Percentiles rank a stretch among this genome's conserved stretches.
Conservation (phyloP, 1,139 yeast species). For the Schwanniomyces etchellsii region DNA sequence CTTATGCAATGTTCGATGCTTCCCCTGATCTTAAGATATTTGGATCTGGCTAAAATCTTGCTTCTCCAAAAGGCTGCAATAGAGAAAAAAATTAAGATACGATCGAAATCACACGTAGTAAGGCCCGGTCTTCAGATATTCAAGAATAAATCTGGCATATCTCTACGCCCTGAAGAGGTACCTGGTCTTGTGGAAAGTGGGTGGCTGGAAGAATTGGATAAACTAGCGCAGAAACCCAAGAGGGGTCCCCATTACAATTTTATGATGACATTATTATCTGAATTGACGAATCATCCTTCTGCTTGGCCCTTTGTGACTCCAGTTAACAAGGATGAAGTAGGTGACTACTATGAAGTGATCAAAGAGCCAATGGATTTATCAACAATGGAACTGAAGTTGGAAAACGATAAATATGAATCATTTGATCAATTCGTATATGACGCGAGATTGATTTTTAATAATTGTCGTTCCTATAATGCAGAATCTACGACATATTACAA, state of each 20-base stretch:
- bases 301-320: slow-evolving; percentile 99
- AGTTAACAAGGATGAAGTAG: slow-evolving; percentile 89
- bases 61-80: slow-evolving; percentile 89
- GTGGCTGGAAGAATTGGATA: slow-evolving; percentile 98
- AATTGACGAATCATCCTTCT: slow-evolving; percentile 88
- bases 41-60: slow-evolving; percentile 83
- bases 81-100: slow-evolving; percentile 71
- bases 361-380: slow-evolving; percentile 98
- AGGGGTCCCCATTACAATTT: slow-evolving; percentile 92
- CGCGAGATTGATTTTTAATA: slow-evolving; percentile 77
- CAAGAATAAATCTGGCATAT: slow-evolving; percentile 43
- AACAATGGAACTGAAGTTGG: slow-evolving; percentile 91
- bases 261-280: slow-evolving; percentile 83
- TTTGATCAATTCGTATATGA: slow-evolving; percentile 92
- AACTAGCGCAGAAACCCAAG: slow-evolving; percentile 89
- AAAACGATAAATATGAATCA: slow-evolving; percentile 83
- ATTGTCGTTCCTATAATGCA: slow-evolving; percentile 84
- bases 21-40: slow-evolving; percentile 71
- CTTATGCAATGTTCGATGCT: slow-evolving; percentile 96
- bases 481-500: slow-evolving; percentile 86
- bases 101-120: slow-evolving; percentile 75
- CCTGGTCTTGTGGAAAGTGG: slow-evolving; percentile 93
- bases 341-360: slow-evolving; percentile 92
- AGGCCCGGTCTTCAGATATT: slow-evolving; percentile 79
- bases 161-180: slow-evolving; percentile 58